Base-by-base conservation (phyloP, 768 basidiomycete species). In the Pulveroboletus sp. region DNA sequence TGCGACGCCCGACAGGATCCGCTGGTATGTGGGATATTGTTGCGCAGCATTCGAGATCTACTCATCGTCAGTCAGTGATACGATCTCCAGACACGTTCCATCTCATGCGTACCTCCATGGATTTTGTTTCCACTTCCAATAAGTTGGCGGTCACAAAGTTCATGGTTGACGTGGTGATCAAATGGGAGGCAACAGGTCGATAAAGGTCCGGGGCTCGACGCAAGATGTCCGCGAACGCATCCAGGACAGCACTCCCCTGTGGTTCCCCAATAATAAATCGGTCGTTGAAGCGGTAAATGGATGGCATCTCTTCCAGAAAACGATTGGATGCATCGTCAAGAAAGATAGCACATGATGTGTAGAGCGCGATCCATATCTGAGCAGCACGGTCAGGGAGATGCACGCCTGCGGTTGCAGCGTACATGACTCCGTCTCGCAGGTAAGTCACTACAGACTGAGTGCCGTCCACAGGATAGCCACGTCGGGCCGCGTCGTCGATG, bases 291-390 rank as follows among this genome's bases (percentile, higher is more conserved):
- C 52, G 47, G 10, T 64, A 61, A 12, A 74, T 52, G 19, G 49
- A 31, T 4, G 60, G 40, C 37, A 55, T 31, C 33, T 61, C 51
- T 5, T 52, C 53, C 16, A 49, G 42, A 41, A 69, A 65, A 14
- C 53, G 49, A 2, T 56, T 51, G 16, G 65, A 56, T 2, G 51
- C 43, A 50, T 77, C 73, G 51, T 78, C 76, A 24, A 70, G 47
- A 35, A 57, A 69, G 41, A 68, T 66, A n/a, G 61, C 43, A 38
- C 65, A 70, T 0, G 72, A 64, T 2, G 75, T 75, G 52, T 65
- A 75, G 9, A 75, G 58, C 4, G 72, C 67, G 25, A 75, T 69
- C 65, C 27, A 68, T 50, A 43, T 56, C 25, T 52, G 60, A 1
- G 53, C 48, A 3, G 46, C 27, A 25, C 52, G 57, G 19, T 51